Evolutionary conservation across 179 eudicot genomes (phyloP).

Genomic region (Spergularia azorica): DNA sequence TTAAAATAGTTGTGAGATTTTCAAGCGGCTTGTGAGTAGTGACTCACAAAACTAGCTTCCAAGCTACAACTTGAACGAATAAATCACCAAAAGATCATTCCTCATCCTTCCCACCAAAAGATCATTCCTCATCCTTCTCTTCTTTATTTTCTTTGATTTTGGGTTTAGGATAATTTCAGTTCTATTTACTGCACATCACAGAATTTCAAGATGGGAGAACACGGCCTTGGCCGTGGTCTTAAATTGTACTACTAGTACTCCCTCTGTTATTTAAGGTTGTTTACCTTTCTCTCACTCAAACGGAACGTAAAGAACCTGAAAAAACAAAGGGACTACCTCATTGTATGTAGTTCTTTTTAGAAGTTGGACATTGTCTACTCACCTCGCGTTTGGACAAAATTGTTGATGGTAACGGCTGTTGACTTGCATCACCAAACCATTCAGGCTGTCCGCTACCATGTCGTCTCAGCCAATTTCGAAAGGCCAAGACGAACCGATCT

Average conservation of each 20-base stretch:
- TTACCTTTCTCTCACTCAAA: no score
- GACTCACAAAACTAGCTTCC: no score
- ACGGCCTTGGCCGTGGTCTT: not conserved
- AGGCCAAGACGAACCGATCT: conserved; percentile 90
- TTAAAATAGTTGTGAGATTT: no score
- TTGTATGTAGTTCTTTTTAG: not conserved
- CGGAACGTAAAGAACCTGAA: no score
- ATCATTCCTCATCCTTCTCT: not conserved
- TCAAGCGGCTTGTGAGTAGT: not conserved
- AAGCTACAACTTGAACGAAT: no score
- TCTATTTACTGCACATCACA: not conserved
- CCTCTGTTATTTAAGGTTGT: no score
- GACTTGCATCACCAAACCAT: conserved; percentile 69
- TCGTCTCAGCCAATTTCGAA: conserved; percentile 88
- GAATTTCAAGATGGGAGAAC: not conserved
- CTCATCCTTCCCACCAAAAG: no score
- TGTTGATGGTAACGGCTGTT: conserved; percentile 79
- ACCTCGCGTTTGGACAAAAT: conserved; percentile 85
- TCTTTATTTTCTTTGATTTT: not conserved
- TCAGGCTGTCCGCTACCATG: conserved; percentile 92
- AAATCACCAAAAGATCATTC: no score
- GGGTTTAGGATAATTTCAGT: no score
- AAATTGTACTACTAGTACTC: not conserved
- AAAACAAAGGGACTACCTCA: not conserved
- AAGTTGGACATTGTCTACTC: conserved; percentile 19